Conservation (phyloP, 1,284 basidiomycete species). For the Ustilago lituana region DNA sequence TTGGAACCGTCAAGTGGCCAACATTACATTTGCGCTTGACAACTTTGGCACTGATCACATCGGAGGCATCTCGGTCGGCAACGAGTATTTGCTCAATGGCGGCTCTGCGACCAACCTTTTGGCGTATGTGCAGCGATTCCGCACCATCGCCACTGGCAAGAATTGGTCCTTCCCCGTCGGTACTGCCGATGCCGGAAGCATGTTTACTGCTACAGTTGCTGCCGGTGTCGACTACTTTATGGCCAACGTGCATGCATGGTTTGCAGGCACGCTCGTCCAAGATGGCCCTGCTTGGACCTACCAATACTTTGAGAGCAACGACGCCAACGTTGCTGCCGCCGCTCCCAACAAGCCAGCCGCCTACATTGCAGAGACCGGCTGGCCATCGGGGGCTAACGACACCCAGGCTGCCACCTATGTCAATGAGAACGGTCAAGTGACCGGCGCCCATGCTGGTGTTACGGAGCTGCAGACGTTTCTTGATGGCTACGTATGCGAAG, state of each 20-base stretch:
- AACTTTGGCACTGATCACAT: slow-evolving; percentile 35
- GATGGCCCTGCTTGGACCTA: slow-evolving; percentile 41
- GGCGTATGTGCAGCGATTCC: slow-evolving; percentile 32
- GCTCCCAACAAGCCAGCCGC: slow-evolving; percentile 31
- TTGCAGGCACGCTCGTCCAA: slow-evolving; percentile 31
- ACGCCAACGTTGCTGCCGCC: slow-evolving; percentile 20
- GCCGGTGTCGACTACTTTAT: slow-evolving; percentile 44
- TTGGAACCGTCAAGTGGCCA: slow-evolving; percentile 31
- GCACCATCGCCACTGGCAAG: slow-evolving; percentile 21
- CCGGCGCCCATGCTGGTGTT: slow-evolving; percentile 27
- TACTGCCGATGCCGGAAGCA: slow-evolving; percentile 41
- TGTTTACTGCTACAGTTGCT: slow-evolving; percentile 33
- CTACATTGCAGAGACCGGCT: slow-evolving; percentile 46
- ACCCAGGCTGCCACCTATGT: slow-evolving; percentile 23
- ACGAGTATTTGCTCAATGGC: slow-evolving; percentile 41
- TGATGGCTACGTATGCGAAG: slow-evolving; percentile 32
- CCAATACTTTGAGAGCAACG: slow-evolving; percentile 34
- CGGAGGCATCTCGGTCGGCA: slow-evolving; percentile 41
- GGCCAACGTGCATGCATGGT: slow-evolving; percentile 49
- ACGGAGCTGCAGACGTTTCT: slow-evolving; percentile 40
- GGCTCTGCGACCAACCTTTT: slow-evolving; percentile 29
- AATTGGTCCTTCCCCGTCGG: slow-evolving; percentile 33
- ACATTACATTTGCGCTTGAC: slow-evolving; percentile 39
- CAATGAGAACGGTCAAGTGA: slow-evolving; percentile 27
- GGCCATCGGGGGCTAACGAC: slow-evolving; percentile 36